Base-by-base conservation (phyloP, 1,284 basidiomycete genomes). In the Tylopilus sp. region DNA sequence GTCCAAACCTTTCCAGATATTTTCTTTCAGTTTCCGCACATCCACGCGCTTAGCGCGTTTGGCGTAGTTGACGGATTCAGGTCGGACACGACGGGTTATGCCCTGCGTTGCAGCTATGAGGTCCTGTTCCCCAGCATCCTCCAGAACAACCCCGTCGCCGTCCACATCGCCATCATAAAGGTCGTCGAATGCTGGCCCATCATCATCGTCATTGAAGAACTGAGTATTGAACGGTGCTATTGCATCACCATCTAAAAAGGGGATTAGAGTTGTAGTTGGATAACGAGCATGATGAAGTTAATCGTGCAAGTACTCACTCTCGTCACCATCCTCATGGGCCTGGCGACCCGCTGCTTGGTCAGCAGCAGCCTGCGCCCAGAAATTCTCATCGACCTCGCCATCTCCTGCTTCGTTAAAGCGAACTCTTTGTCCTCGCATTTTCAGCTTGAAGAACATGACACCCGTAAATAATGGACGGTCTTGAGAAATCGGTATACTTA, bases 21-120 rank as follows among this genome's bases (percentile, higher is more conserved):
- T 98, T 68, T 99, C 98, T 83, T 99, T 99, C 72, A 99, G 84
- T 80, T 93, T 95, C 76, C 96, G 90, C 57, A 99, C 96, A 76
- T 99, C 98, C 36, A 99, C 97, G 53, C 97, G 86, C 83, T 99
- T 99, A 4, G 98, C 97, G 63, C 94, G 91, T 81, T 97, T 98
- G 6, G 97, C 93, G 75, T 98, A 99, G 72, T 97, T 96, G 72
- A 99, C 95, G 67, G 90, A 90, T 77, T 98, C 95, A 3, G 96
- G 96, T 66, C 91, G 86, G 52, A 95, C 90, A 15, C 94, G 90
- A 60, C 92, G 89, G 52, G 91, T 87, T 73, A 92, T 90, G 26
- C 92, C 91, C 71, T 94, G 91, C 0, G 95, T 94, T 3, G 88
- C 91, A 22, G 92, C 93, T 56, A 96, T 84, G 29, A 98, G 82